Evolutionary conservation across 805 yeast genomes (phyloP), one percentile per base, ranked within the genome.

Genomic region (Lipomyces sp.): DNA sequence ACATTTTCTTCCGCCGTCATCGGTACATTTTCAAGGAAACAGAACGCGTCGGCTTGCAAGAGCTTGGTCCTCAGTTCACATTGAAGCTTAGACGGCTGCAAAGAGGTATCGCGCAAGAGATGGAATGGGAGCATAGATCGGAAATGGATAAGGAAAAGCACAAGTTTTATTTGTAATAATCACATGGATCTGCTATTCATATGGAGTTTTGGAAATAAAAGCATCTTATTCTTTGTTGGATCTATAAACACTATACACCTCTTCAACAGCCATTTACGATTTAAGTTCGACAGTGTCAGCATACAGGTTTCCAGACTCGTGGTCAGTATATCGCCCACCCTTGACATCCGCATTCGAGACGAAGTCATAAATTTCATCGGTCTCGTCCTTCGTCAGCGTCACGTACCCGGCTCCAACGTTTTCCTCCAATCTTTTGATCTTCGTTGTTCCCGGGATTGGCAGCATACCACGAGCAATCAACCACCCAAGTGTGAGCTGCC

Each of bases 71-170:
- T 1, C 97, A 90, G 68, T 93, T 93, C 68, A 93, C 98, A 1
- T 70, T 93, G 66, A 83, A 85, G 65, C 71, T 93, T 60, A 80
- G 96, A 68, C 77, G 98, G 64, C 73, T 93, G 51, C 98, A 91
- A 68, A 84, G 82, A 70, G 98, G 98, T 46, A 77, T 93, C 63
- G 82, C 82, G 64, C 95, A 88, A 60, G 98, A 91, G 63, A 76
- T 86, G 24, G 96, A 88, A 63, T 91, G 98, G 97, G 97, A 93
- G 69, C 95, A 89, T 71, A 80, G 87, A 61, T 83, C 96, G 2
- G 95, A 86, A 59, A 90, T 93, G 98, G 98, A 93, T 68, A 84
- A 84, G 63, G 97, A 91, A 68, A 91, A 90, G 81, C 82, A 83
- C 70, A 89, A 87, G 78, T 91, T 91, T 67, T 84, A 88, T 65